These are phyloP conservation scores for Stemphylium beticola DNA, from an alignment of 2,329 filamentous ascomycete genomes.

Conservation along the genomic window DNA sequence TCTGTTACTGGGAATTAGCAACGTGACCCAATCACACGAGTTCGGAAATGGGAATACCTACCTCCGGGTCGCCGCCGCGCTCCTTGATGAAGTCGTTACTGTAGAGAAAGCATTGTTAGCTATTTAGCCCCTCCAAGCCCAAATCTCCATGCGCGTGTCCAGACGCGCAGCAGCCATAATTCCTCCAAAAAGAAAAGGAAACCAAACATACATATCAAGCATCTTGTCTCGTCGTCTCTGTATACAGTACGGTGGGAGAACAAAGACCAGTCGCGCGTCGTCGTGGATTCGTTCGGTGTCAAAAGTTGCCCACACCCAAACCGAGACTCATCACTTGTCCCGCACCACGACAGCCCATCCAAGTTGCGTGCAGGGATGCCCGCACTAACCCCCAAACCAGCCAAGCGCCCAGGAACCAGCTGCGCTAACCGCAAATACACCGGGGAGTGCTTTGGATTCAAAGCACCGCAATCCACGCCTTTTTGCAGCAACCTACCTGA, in stretches of 20 bases:
- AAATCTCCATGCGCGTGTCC: not conserved
- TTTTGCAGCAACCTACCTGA: not conserved
- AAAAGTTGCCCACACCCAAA: slow-evolving; percentile 10
- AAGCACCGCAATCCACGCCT: slow-evolving; percentile 2
- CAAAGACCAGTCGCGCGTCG: slow-evolving; percentile 2
- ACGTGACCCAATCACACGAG: not conserved
- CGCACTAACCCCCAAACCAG: slow-evolving; percentile 6
- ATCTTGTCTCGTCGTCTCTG: slow-evolving; percentile 24
- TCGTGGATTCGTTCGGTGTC: not conserved
- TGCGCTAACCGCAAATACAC: slow-evolving; percentile 2
- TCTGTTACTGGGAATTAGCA: slow-evolving; percentile 36
- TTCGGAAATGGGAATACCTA: not conserved
- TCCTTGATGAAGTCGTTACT: slow-evolving; percentile 67
- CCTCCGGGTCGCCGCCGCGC: slow-evolving; percentile 85
- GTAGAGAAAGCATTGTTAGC: slow-evolving; percentile 33
- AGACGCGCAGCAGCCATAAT: not conserved
- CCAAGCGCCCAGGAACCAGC: not conserved
- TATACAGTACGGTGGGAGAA: not conserved
- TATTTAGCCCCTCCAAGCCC: slow-evolving; percentile 2
- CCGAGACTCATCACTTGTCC: slow-evolving; percentile 14
- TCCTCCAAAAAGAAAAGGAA: not conserved
- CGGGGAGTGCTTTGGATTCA: not conserved
- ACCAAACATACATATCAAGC: slow-evolving; percentile 37
- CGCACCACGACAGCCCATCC: slow-evolving; percentile 7
- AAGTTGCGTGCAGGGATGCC: slow-evolving; percentile 12